Percentiles rank a stretch among this genome's conserved stretches.
phyloP scores from a whole-genome alignment of 495 filamentous ascomycete genomes.

The Podospora tetraspora region DNA sequence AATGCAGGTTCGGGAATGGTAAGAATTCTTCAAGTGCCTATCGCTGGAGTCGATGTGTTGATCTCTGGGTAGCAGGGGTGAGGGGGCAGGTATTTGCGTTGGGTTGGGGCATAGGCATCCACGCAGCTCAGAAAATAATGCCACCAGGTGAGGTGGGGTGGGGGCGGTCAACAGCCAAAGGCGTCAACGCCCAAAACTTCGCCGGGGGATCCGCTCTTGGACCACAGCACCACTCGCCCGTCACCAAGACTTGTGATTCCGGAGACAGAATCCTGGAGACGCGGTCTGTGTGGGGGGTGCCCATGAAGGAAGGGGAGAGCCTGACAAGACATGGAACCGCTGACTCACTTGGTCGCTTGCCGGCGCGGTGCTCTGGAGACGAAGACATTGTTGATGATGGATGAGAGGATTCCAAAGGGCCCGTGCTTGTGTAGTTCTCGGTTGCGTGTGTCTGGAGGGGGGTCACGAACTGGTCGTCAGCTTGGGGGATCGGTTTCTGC shows the following conservation, averaged over 20 bases:
- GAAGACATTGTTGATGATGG: constrained; percentile 16
- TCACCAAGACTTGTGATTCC: not conserved
- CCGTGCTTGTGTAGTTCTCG: not conserved
- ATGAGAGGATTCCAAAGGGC: constrained; percentile 1
- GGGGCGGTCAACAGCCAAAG: not conserved
- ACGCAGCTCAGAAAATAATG: not conserved
- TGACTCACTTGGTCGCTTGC: constrained; percentile 32
- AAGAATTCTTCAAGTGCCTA: constrained; percentile 3
- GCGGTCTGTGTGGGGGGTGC: not conserved
- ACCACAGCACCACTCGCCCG: not conserved
- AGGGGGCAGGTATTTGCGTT: not conserved
- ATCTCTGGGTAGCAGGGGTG: not conserved
- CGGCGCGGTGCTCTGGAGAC: constrained; percentile 29
- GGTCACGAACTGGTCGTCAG: not conserved
- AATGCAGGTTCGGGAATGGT: not conserved
- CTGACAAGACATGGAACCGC: not conserved
- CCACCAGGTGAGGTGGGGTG: not conserved
- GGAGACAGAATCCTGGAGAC: not conserved
- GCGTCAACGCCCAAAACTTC: not conserved
- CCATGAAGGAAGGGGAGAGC: not conserved
- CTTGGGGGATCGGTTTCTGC: not conserved
- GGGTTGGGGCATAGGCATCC: not conserved
- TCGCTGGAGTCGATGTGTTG: not conserved
- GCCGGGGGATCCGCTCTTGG: not conserved
- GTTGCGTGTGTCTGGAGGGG: not conserved